phyloP scores from a whole-genome alignment of 257 asterid genomes.

The Solanum chilense region DNA sequence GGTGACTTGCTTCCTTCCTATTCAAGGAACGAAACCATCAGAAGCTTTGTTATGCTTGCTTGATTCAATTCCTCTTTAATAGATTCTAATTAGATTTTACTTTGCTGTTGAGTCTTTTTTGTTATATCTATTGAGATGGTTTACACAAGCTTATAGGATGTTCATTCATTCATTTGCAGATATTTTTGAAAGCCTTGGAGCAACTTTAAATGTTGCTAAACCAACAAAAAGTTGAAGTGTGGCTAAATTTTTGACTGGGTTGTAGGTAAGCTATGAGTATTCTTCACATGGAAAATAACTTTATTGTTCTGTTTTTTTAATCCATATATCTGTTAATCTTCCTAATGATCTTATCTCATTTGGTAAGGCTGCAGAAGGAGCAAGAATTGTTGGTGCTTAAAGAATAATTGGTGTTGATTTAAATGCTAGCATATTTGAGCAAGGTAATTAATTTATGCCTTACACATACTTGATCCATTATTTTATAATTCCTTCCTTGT shows the following conservation, averaged over 20 bases:
- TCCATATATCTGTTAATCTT: too few relatives aligned
- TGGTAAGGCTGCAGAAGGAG: constrained; percentile 43
- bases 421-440: constrained; percentile 38
- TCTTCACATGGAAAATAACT: neutral
- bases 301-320: too few relatives aligned
- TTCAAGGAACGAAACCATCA: too few relatives aligned
- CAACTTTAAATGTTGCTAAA: constrained; percentile 79
- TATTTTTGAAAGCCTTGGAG: constrained; percentile 38
- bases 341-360: too few relatives aligned
- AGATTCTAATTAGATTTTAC: too few relatives aligned
- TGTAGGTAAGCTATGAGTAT: constrained; percentile 10
- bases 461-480: too few relatives aligned
- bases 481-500: too few relatives aligned
- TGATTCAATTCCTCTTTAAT: too few relatives aligned
- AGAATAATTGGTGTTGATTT: constrained; percentile 64
- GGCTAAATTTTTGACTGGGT: constrained; percentile 26
- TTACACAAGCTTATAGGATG: neutral
- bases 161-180: constrained; percentile 30
- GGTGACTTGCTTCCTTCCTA: too few relatives aligned
- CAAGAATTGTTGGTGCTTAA: constrained; percentile 74
- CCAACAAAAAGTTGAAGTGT: constrained; percentile 53
- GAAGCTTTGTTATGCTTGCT: too few relatives aligned
- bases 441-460: constrained; percentile 13
- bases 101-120: too few relatives aligned
- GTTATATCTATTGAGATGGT: neutral